Percentiles rank a stretch among this genome's conserved stretches.
Conservation (phyloP, 257 asterid species). For the Nicotiana tabacum region DNA sequence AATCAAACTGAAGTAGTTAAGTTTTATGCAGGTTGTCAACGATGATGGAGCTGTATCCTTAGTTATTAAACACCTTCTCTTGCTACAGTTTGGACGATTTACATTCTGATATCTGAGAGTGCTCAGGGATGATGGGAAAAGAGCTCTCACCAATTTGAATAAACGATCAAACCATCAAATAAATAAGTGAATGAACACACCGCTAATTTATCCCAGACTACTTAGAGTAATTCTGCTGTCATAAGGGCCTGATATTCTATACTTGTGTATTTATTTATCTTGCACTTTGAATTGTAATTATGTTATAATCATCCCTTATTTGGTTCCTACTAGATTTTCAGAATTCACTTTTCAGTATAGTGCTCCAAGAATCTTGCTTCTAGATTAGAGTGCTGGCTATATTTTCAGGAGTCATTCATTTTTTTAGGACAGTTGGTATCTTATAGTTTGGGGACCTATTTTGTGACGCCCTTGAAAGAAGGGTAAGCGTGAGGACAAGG, state of each 20-base stretch:
- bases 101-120: neutral
- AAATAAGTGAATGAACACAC: neutral
- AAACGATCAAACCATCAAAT: neutral
- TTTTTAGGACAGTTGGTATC: neutral
- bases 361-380: neutral
- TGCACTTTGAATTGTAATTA: neutral
- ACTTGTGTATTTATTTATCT: neutral
- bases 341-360: neutral
- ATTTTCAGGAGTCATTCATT: neutral
- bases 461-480: neutral
- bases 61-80: neutral
- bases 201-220: neutral
- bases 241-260: neutral
- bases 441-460: neutral
- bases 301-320: neutral
- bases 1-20: neutral
- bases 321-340: neutral
- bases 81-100: neutral
- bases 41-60: slow-evolving; percentile 99
- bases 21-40: slow-evolving; percentile 63
- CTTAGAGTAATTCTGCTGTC: neutral
- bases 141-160: neutral
- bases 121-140: neutral
- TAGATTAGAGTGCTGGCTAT: neutral
- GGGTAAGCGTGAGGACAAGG: neutral